Conservation (phyloP, 768 basidiomycete genomes). For the Lactarius quietus region DNA sequence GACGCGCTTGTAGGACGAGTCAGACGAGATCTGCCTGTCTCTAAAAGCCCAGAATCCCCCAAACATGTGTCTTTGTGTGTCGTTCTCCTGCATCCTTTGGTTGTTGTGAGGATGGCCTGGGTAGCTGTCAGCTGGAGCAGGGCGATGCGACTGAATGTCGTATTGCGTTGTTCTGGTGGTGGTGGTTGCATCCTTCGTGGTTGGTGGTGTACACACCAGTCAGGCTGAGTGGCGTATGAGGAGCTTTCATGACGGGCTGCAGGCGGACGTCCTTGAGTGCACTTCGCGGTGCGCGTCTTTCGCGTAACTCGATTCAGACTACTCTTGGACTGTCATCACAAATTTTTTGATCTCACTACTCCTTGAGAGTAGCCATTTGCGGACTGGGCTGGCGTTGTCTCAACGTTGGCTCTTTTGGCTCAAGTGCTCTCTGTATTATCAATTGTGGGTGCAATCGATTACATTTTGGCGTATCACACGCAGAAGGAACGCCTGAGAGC, state of each 20-base stretch:
- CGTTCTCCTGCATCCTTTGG: not conserved
- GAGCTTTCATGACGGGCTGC: slow-evolving; percentile 3
- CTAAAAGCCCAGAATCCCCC: not conserved
- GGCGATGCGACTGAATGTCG: not conserved
- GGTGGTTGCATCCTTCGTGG: not conserved
- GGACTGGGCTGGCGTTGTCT: not conserved
- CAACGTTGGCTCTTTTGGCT: not conserved
- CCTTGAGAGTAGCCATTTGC: slow-evolving; percentile 4
- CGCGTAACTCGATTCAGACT: slow-evolving; percentile 37
- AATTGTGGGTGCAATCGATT: not conserved
- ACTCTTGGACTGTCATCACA: slow-evolving; percentile 31
- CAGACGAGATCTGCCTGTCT: not conserved
- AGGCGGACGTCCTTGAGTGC: slow-evolving; percentile 30
- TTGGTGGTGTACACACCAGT: not conserved
- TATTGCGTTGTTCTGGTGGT: not conserved
- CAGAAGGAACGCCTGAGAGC: not conserved
- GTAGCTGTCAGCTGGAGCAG: not conserved
- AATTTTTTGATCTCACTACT: slow-evolving; percentile 23
- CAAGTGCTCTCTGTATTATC: not conserved
- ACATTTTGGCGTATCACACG: not conserved
- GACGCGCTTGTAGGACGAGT: not conserved
- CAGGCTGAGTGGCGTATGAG: slow-evolving; percentile 9
- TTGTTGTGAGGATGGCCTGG: not conserved
- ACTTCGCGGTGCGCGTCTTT: slow-evolving; percentile 31
- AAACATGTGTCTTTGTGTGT: not conserved